Conservation (phyloP, 176 grass and related monocot species). For the Carex littledalei region DNA sequence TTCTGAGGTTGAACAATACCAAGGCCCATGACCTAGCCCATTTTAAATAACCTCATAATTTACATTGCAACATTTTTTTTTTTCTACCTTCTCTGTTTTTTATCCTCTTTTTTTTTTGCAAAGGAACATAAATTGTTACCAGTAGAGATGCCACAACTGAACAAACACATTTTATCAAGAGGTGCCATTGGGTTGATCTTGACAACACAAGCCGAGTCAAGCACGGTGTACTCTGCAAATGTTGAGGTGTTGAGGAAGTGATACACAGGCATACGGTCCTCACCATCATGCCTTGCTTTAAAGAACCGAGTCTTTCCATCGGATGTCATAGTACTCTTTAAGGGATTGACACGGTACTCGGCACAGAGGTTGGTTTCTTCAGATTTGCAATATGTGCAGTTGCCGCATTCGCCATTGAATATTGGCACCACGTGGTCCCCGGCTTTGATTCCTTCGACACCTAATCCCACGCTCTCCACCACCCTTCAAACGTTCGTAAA, state of each 20-base stretch:
- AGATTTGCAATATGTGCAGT: constrained; percentile 34
- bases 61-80: not conserved
- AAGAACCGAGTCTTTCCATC: constrained; percentile 53
- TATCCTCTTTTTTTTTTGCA: not conserved
- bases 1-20: not conserved
- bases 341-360: constrained; percentile 34
- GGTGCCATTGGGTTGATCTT: constrained; percentile 45
- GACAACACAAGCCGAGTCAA: constrained; percentile 54
- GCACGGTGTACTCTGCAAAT: constrained; percentile 74
- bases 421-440: constrained; percentile 59
- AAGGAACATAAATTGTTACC: constrained; percentile 30
- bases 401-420: constrained; percentile 60
- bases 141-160: constrained; percentile 69
- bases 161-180: constrained; percentile 57
- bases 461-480: constrained; percentile 73
- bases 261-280: constrained; percentile 25
- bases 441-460: constrained; percentile 30
- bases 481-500: constrained; percentile 5
- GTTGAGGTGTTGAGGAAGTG: constrained; percentile 96
- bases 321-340: constrained; percentile 56
- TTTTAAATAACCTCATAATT: not conserved
- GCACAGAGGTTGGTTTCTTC: constrained; percentile 46
- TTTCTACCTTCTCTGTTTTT: not conserved
- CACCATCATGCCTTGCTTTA: not conserved
- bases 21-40: not conserved